Base-by-base conservation (phyloP, 202 grass and related monocot genomes). In the Musa balbisiana region DNA sequence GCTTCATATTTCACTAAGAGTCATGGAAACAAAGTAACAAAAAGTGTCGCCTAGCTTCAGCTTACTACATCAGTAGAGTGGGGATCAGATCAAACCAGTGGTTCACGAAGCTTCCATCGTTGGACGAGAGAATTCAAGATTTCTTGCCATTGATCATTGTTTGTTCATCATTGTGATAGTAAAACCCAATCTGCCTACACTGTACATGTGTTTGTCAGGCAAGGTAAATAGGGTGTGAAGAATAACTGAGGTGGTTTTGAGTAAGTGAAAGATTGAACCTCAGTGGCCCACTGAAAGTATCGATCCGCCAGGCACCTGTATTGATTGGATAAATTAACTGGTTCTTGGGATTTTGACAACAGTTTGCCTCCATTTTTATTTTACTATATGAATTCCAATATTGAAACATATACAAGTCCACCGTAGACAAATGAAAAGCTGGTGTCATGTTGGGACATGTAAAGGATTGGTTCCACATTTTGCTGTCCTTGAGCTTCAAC, bases 181-280 rank as follows among this genome's bases (percentile, higher is more conserved):
- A 65, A 65, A 65, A 26, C 63, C 23, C 23, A 9, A 13, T 26
- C 63, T 24, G 23, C 63, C 10, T 26, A 65, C 23, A 65, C 23
- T 65, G 63, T 65, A 65, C 24, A 65, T 65, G 21, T 65, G 26
- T 65, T 65, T 26, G 2, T 65, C 6, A 14, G 12, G 22, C 24
- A 65, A 65, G 62, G 63, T 65, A 65, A 65, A 65, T 65, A 65
- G 63, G 14, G 58, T 62, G 63, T 65, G 26, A 65, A 65, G 21
- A 25, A 14, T 65, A 13, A 64, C n/a, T 26, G 63, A 26, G 63
- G 63, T 27, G 63, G 63, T 65, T 26, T 65, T 25, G 21, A 64
- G 62, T 20, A 23, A 2, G 33, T 3, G 0, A 43, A 43, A 43
- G 33, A 5, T 43, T 43, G 33, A 43, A 6, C 33, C 33, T 43